Conservation (phyloP, 768 basidiomycete genomes). For the Dendrothele bispora region DNA sequence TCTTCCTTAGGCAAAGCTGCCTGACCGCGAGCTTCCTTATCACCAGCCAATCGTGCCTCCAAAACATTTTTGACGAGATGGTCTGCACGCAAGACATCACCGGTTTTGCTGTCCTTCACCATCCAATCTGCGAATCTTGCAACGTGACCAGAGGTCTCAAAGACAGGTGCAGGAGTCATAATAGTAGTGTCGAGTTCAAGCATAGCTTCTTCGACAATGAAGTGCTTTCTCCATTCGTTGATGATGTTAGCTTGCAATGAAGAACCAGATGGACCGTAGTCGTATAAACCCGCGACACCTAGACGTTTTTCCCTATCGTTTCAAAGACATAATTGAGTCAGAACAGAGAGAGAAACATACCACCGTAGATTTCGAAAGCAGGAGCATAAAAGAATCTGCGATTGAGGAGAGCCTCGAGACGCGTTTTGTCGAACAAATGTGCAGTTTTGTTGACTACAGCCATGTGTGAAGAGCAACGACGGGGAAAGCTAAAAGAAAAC, state of each 20-base stretch:
- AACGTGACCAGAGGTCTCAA: constrained; percentile 97
- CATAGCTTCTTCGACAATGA: constrained; percentile 98
- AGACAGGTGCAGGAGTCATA: constrained; percentile 93
- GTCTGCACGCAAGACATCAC: constrained; percentile 95
- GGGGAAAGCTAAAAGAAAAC: not conserved
- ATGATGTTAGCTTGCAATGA: constrained; percentile 96
- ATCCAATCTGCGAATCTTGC: constrained; percentile 99
- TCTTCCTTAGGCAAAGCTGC: constrained; percentile 58
- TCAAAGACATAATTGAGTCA: no score
- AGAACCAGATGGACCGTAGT: constrained; percentile 96
- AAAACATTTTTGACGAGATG: constrained; percentile 93
- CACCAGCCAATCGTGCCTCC: constrained; percentile 85
- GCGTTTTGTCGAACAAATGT: constrained; percentile 83
- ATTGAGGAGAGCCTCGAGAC: constrained; percentile 83
- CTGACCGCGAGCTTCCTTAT: constrained; percentile 83
- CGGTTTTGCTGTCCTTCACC: constrained; percentile 94
- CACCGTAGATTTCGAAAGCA: constrained; percentile 98
- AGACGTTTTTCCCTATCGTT: constrained; percentile 9
- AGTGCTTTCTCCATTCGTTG: constrained; percentile 94
- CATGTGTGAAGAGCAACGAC: constrained; percentile 8
- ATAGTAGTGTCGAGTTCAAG: constrained; percentile 97
- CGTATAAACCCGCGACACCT: constrained; percentile 98
- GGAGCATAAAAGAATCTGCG: constrained; percentile 97
- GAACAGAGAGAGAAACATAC: constrained; percentile 45
- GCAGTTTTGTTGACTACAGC: constrained; percentile 71